Conservation (phyloP, 306 rosid species). For the Canavalia gladiata region DNA sequence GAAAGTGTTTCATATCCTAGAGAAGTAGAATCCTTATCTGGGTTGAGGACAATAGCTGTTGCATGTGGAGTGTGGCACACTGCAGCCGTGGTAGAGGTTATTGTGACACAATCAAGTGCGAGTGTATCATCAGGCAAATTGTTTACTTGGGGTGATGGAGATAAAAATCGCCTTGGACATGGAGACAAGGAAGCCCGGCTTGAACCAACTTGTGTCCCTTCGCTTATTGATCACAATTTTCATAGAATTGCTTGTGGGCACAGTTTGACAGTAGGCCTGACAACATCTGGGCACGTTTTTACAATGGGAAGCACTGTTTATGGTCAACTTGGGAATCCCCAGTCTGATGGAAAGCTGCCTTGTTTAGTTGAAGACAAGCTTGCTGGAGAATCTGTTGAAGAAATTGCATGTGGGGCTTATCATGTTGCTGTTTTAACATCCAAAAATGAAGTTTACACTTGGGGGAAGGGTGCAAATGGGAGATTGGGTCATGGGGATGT, state of each 20-base stretch:
- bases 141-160: slow-evolving; percentile 99
- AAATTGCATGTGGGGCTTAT: slow-evolving; percentile 95
- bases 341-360: slow-evolving; percentile 87
- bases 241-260: slow-evolving; percentile 97
- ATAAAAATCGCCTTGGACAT: slow-evolving; percentile 96
- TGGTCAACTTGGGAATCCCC: slow-evolving; percentile 97
- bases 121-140: slow-evolving; percentile 85
- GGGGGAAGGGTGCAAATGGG: slow-evolving; percentile 99
- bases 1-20: slow-evolving; percentile 80
- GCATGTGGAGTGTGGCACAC: slow-evolving; percentile 99
- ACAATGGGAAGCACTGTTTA: slow-evolving; percentile 98
- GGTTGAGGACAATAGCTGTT: slow-evolving; percentile 92
- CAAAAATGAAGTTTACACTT: slow-evolving; percentile 91
- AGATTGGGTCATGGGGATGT: slow-evolving; percentile 97
- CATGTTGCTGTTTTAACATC: slow-evolving; percentile 87
- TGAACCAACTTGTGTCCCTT: slow-evolving; percentile 88
- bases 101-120: slow-evolving; percentile 89
- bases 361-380: slow-evolving; percentile 88
- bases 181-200: slow-evolving; percentile 98
- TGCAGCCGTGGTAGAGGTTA: slow-evolving; percentile 97
- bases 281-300: slow-evolving; percentile 87
- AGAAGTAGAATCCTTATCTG: slow-evolving; percentile 93
- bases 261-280: slow-evolving; percentile 93
- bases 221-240: slow-evolving; percentile 85
- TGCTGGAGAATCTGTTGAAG: slow-evolving; percentile 80